Evolutionary conservation across 1,139 yeast species (phyloP).

Genomic region (Kluyveromyces sp.): DNA sequence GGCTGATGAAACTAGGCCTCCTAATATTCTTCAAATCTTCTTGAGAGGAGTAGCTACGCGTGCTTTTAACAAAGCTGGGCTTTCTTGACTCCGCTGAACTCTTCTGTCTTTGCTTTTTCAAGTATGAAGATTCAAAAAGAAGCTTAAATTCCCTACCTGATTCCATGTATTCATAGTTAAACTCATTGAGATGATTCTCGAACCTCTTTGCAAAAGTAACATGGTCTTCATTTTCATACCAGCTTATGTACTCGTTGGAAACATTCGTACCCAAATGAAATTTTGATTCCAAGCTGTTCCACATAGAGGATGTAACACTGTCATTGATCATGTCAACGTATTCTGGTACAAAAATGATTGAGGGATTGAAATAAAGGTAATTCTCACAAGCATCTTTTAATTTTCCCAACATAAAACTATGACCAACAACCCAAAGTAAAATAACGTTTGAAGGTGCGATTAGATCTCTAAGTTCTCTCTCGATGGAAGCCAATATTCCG

Average conservation of each 20-base stretch:
- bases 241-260: slow-evolving; percentile 9
- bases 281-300: slow-evolving; percentile 31
- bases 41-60: not conserved
- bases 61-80: not conserved
- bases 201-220: slow-evolving; percentile 25
- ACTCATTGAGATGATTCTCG: slow-evolving; percentile 33
- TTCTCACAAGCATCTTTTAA: slow-evolving; percentile 57
- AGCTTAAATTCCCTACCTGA: slow-evolving; percentile 42
- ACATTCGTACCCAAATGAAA: slow-evolving; percentile 14
- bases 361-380: slow-evolving; percentile 63
- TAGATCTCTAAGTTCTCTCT: slow-evolving; percentile 53
- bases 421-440: slow-evolving; percentile 49
- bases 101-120: slow-evolving; percentile 5
- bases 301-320: slow-evolving; percentile 26
- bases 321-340: slow-evolving; percentile 21
- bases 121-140: slow-evolving; percentile 35
- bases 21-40: slow-evolving; percentile 10
- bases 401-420: slow-evolving; percentile 44
- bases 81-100: slow-evolving; percentile 4
- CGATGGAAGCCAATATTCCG: slow-evolving; percentile 54
- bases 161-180: slow-evolving; percentile 47
- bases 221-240: slow-evolving; percentile 27
- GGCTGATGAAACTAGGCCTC: slow-evolving; percentile 2
- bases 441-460: slow-evolving; percentile 58
- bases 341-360: slow-evolving; percentile 52